These are phyloP conservation scores for Malbranchea zuffiana DNA, from an alignment of 2,329 filamentous ascomycete genomes.

Conservation along the genomic window DNA sequence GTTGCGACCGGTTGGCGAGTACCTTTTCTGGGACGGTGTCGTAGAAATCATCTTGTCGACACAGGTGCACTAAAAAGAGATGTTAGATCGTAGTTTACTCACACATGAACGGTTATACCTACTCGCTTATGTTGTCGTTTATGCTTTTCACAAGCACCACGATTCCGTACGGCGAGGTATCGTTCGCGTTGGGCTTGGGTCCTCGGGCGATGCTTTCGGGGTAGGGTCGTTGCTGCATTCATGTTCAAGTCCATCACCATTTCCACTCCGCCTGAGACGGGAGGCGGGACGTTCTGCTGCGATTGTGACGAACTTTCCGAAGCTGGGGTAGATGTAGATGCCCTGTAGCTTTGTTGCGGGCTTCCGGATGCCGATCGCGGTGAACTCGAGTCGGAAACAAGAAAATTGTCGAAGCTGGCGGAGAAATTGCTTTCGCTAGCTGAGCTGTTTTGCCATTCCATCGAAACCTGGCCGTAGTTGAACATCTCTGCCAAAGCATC, in stretches of 20 bases:
- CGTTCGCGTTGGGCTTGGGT: conserved; percentile 34
- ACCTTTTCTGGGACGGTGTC: background rate
- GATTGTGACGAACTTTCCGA: conserved; percentile 2
- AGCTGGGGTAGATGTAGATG: conserved; percentile 9
- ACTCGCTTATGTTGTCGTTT: conserved; percentile 35
- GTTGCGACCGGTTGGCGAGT: too few species aligned
- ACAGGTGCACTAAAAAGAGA: conserved; percentile 28
- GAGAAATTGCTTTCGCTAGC: conserved; percentile 16
- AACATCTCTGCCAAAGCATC: conserved; percentile 3
- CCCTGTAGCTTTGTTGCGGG: conserved; percentile 1
- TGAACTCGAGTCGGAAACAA: background rate
- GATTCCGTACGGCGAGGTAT: conserved; percentile 34
- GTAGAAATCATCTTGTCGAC: conserved; percentile 24
- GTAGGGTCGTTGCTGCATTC: conserved; percentile 33
- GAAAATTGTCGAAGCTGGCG: conserved; percentile 9
- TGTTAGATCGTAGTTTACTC: background rate
- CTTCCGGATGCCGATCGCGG: conserved; percentile 4
- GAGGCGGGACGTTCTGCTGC: conserved; percentile 1
- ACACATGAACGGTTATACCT: conserved; percentile 14
- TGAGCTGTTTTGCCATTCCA: conserved; percentile 11
- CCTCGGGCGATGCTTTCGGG: conserved; percentile 33
- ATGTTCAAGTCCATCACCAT: conserved; percentile 35
- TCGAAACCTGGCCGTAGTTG: conserved; percentile 5
- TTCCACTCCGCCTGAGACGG: conserved; percentile 23
- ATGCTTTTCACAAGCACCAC: conserved; percentile 36